These are phyloP conservation scores for Tolypocladium ophioglossoides DNA, from an alignment of 2,329 filamentous ascomycete genomes.

Conservation along the genomic window DNA sequence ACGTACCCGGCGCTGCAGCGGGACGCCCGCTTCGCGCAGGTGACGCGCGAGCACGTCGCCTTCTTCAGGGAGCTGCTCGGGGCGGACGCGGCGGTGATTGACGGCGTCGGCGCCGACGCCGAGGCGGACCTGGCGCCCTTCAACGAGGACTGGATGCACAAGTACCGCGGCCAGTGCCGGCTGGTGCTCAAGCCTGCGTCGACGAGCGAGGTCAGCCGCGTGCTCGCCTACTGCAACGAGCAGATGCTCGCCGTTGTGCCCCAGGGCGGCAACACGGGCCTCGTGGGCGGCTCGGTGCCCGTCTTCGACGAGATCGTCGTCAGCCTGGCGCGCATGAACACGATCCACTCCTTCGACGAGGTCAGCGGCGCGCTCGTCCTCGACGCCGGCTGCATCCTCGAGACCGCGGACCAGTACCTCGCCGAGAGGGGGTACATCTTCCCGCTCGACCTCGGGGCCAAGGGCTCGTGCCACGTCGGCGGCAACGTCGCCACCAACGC, in stretches of 20 bases:
- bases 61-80: constrained; percentile 78
- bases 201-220: constrained; percentile 80
- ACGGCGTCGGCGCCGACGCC: constrained; percentile 62
- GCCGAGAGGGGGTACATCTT: constrained; percentile 81
- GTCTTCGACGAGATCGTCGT: constrained; percentile 98
- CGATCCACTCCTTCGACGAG: constrained; percentile 84
- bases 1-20: constrained; percentile 77
- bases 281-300: constrained; percentile 90
- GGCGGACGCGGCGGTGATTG: constrained; percentile 67
- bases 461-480: constrained; percentile 92
- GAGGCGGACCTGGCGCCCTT: constrained; percentile 79
- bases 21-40: constrained; percentile 60
- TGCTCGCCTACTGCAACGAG: constrained; percentile 92
- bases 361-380: constrained; percentile 83
- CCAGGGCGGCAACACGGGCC: constrained; percentile 91
- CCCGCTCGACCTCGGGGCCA: constrained; percentile 92
- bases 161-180: constrained; percentile 84
- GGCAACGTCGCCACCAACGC: constrained; percentile 96
- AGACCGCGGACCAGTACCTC: constrained; percentile 77
- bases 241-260: constrained; percentile 87
- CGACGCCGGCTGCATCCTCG: constrained; percentile 85
- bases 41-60: constrained; percentile 70
- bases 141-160: constrained; percentile 98
- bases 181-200: constrained; percentile 78
- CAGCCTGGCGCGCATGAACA: constrained; percentile 82